Percentiles rank a stretch among this genome's conserved stretches.
phyloP scores from a whole-genome alignment of 768 basidiomycete genomes.

The Mrakia gelida region DNA sequence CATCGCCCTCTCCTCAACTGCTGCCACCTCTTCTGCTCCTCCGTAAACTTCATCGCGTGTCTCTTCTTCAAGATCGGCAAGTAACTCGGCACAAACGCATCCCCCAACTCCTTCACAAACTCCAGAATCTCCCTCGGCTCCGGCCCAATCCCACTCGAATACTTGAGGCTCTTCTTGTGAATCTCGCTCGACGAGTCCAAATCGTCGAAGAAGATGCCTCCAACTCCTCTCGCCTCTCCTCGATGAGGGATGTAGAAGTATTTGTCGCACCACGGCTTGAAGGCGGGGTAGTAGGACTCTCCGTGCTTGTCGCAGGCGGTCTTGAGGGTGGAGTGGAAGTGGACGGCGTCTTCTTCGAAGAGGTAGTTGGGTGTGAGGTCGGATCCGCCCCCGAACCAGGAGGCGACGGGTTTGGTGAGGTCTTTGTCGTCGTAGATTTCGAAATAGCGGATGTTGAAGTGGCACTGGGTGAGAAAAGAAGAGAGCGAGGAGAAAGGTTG shows the following conservation, averaged over 20 bases:
- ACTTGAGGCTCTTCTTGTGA: constrained; percentile 37
- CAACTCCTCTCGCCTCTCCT: constrained; percentile 76
- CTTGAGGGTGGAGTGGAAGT: constrained; percentile 80
- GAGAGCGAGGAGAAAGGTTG: too few species aligned
- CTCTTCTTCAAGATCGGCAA: constrained; percentile 72
- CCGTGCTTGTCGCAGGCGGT: constrained; percentile 71
- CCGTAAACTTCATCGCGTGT: constrained; percentile 48
- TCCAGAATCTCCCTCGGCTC: constrained; percentile 64
- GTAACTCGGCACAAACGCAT: constrained; percentile 84
- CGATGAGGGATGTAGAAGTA: constrained; percentile 94
- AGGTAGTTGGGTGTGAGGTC: constrained; percentile 94
- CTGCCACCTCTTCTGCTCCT: constrained; percentile 78
- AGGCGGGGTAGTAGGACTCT: constrained; percentile 61
- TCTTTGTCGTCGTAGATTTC: constrained; percentile 50
- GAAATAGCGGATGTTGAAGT: constrained; percentile 96
- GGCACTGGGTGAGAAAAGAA: constrained; percentile 48
- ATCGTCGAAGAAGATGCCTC: constrained; percentile 96
- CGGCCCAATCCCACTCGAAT: constrained; percentile 40
- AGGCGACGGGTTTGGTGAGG: constrained; percentile 54
- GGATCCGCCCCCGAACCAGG: constrained; percentile 98
- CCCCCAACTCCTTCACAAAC: constrained; percentile 65
- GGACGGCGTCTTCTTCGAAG: constrained; percentile 74
- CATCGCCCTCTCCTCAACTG: constrained; percentile 55
- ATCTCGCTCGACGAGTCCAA: constrained; percentile 55
- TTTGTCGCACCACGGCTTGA: constrained; percentile 96